Percentiles rank a stretch among this genome's conserved stretches.
Evolutionary conservation across 2,329 filamentous ascomycete genomes (phyloP).

Genomic region (Pseudonectria foliicola): DNA sequence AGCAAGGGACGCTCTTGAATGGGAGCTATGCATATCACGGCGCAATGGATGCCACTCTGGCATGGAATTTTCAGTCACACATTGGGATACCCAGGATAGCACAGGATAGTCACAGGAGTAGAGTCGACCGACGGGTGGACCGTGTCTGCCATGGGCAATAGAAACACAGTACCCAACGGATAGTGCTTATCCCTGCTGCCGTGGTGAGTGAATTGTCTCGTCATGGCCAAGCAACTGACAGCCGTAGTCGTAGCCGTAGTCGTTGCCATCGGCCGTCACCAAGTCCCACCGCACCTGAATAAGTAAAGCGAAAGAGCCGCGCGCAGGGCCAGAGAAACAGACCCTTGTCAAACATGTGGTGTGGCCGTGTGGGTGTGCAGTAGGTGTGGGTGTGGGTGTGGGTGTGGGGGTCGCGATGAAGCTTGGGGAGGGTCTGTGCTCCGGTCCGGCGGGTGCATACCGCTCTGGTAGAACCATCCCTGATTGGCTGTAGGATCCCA

Average conservation of each 20-base stretch:
- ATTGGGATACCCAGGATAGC: not conserved
- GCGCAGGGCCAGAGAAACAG: constrained; percentile 6
- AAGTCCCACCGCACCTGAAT: constrained; percentile 1
- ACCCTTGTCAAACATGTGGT: constrained; percentile 28
- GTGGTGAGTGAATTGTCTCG: too few relatives aligned
- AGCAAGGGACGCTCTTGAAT: not conserved
- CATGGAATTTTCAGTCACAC: not conserved
- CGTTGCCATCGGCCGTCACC: too few relatives aligned
- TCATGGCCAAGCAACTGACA: too few relatives aligned
- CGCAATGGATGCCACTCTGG: not conserved
- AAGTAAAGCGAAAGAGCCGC: constrained; percentile 18
- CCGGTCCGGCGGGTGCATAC: constrained; percentile 8
- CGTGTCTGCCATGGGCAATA: too few relatives aligned
- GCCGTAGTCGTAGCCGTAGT: too few relatives aligned
- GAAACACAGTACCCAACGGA: too few relatives aligned
- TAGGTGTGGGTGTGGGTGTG: too few relatives aligned
- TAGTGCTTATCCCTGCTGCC: too few relatives aligned
- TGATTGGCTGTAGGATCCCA: constrained; percentile 13
- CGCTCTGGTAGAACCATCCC: not conserved
- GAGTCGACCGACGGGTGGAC: too few relatives aligned
- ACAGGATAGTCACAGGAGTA: not conserved
- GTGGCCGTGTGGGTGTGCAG: too few relatives aligned
- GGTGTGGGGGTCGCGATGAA: too few relatives aligned
- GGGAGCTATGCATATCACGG: not conserved
- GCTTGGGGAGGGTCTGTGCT: constrained; percentile 15